A percentile compares a stretch with the other conserved stretches of the same genome.
These are phyloP conservation scores for Hypoxylon sp. DNA, from an alignment of 2,329 filamentous ascomycete genomes.

Conservation along the genomic window DNA sequence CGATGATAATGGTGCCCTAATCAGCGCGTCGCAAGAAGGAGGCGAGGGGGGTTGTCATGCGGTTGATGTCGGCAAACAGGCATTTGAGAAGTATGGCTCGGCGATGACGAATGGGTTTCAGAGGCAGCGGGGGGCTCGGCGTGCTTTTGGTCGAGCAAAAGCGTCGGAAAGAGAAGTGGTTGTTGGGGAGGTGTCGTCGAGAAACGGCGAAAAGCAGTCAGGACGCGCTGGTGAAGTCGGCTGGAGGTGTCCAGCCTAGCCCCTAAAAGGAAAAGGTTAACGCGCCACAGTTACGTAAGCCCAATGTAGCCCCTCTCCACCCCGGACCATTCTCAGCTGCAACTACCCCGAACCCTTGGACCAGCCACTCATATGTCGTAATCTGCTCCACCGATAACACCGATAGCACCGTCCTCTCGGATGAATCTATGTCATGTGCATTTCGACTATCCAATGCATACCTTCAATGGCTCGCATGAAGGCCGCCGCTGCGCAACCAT, in stretches of 20 bases:
- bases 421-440: slow-evolving; percentile 31
- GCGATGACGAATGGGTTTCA: slow-evolving; percentile 29
- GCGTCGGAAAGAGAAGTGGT: slow-evolving; percentile 25
- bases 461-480: slow-evolving; percentile 7
- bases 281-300: slow-evolving; percentile 47
- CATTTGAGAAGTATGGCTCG: slow-evolving; percentile 51
- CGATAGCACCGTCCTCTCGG: slow-evolving; percentile 17
- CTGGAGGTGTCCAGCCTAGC: slow-evolving; percentile 46
- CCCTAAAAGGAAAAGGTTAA: slow-evolving; percentile 44
- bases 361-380: slow-evolving; percentile 36
- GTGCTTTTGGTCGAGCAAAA: slow-evolving; percentile 25
- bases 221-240: slow-evolving; percentile 49
- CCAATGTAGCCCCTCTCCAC: slow-evolving; percentile 33
- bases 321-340: slow-evolving; percentile 35
- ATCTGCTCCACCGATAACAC: slow-evolving; percentile 37
- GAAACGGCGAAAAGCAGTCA: slow-evolving; percentile 43
- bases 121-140: background rate
- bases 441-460: slow-evolving; percentile 5
- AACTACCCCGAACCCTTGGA: slow-evolving; percentile 33
- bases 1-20: slow-evolving; percentile 46
- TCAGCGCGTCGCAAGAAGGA: slow-evolving; percentile 56
- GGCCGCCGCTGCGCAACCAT: background rate
- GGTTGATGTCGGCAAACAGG: slow-evolving; percentile 52
- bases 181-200: slow-evolving; percentile 45
- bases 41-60: slow-evolving; percentile 51